phyloP scores from a whole-genome alignment of 257 asterid species.

The Verbena officinalis region DNA sequence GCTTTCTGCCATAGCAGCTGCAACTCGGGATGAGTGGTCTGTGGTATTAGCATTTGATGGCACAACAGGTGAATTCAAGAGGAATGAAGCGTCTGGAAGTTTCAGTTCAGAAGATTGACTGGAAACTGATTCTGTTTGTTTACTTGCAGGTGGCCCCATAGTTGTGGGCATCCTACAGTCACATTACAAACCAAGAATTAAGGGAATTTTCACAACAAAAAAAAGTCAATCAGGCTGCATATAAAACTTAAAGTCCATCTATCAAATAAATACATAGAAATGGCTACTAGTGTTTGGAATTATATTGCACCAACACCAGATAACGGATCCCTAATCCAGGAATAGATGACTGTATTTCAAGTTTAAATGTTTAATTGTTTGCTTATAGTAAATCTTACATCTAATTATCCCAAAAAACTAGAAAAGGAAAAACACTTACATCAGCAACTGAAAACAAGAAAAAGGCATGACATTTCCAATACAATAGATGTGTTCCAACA shows the following conservation, averaged over 20 bases:
- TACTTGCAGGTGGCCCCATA: conserved; percentile 30
- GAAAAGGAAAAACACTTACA: too few relatives aligned
- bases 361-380: not conserved
- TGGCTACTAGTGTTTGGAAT: too few relatives aligned
- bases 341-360: not conserved
- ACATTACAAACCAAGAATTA: conserved; percentile 5
- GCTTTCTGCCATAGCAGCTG: conserved; percentile 81
- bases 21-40: conserved; percentile 81
- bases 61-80: conserved; percentile 64
- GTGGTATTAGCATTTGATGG: conserved; percentile 43
- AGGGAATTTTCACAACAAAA: conserved; percentile 13
- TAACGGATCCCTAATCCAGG: conserved; percentile 9
- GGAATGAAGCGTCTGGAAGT: conserved; percentile 82
- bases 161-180: conserved; percentile 36
- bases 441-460: too few relatives aligned
- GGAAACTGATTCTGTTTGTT: conserved; percentile 37
- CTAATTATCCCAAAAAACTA: conserved; percentile 3
- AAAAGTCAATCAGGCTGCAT: not conserved
- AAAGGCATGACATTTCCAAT: not conserved
- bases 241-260: conserved; percentile 3
- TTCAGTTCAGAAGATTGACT: conserved; percentile 44
- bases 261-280: conserved; percentile 1
- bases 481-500: not conserved
- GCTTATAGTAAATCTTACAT: not conserved
- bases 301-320: conserved; percentile 10